Conservation (phyloP, 1,139 yeast species). For the Pichia sp. region DNA sequence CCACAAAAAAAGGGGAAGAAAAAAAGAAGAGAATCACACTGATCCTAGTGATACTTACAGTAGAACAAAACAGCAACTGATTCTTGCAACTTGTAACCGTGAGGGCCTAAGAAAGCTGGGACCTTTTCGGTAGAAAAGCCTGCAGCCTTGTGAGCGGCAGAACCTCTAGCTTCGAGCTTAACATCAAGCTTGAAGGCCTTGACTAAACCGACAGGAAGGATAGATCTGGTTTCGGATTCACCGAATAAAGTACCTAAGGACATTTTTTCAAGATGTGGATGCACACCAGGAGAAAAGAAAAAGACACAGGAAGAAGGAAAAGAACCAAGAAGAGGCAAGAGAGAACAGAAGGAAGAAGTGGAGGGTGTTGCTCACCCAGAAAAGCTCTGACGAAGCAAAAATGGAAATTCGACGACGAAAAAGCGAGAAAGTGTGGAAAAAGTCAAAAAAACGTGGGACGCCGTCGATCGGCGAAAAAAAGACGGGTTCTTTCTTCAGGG, state of each 20-base stretch:
- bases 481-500: neutral
- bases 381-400: neutral
- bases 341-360: neutral
- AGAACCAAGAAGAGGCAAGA: neutral
- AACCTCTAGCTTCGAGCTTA: slow-evolving; percentile 31
- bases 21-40: neutral
- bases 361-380: neutral
- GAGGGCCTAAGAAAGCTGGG: slow-evolving; percentile 78
- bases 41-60: slow-evolving; percentile 30
- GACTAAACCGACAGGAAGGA: slow-evolving; percentile 61
- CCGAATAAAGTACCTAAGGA: slow-evolving; percentile 65
- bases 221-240: slow-evolving; percentile 44
- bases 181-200: slow-evolving; percentile 71
- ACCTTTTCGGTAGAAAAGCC: slow-evolving; percentile 68
- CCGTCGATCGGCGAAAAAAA: neutral
- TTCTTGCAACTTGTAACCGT: slow-evolving; percentile 78
- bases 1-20: neutral
- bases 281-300: slow-evolving; percentile 6
- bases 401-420: neutral
- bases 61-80: slow-evolving; percentile 63
- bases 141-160: slow-evolving; percentile 44
- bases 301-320: slow-evolving; percentile 7
- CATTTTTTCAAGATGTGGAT: slow-evolving; percentile 36
- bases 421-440: neutral
- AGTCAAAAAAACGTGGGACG: neutral